Evolutionary conservation across 108 stramenopile species (phyloP), one percentile per base, ranked within the genome.

Genomic region (Nitzschia inconspicua): DNA sequence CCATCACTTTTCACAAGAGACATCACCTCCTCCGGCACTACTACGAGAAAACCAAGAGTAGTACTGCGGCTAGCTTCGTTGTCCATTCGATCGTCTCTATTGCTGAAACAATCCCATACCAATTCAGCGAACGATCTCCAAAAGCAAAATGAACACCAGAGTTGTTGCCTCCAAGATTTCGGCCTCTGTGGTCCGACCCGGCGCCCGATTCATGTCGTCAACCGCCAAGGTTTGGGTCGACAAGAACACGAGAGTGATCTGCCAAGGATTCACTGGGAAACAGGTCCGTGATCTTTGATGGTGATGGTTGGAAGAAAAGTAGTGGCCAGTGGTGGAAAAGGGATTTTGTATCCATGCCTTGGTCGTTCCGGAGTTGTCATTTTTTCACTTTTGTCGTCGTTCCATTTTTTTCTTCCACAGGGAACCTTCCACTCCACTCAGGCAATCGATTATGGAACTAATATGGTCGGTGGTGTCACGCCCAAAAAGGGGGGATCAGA

Each of bases 221-320:
- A 86, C 80, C 26, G 93, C 93, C 75, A 86, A 90, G 41, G 98
- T 99, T 13, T 99, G 97, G 98, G 69, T 99, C 16, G 90, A 99
- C 76, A 93, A 95, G 83, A 78, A 99, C 74, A 99, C 97, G 25
- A 75, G 76, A 30, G 97, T 98, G 26, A 95, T 99, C 58, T 96
- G 95, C 55, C 98, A 99, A 68, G 98, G 98, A 40, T 99, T 99
- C 73, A 99, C 98, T 26, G 98, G 98, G 34, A 98, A 98, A 72
- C 95, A 94, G 84, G 88, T 87, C 39, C 10, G 84, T 71, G 7
- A 11, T 18, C 2, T 16, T 26, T 47, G 37, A 18, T 35, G 51
- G 42, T n/a, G n/a, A n/a, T n/a, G n/a, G n/a, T n/a, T n/a, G n/a
- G n/a, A n/a, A n/a, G n/a, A n/a, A n/a, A n/a, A n/a, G n/a, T n/a